These are phyloP conservation scores for Nitzschia sp. DNA, from an alignment of 108 stramenopile species.

Conservation along the genomic window DNA sequence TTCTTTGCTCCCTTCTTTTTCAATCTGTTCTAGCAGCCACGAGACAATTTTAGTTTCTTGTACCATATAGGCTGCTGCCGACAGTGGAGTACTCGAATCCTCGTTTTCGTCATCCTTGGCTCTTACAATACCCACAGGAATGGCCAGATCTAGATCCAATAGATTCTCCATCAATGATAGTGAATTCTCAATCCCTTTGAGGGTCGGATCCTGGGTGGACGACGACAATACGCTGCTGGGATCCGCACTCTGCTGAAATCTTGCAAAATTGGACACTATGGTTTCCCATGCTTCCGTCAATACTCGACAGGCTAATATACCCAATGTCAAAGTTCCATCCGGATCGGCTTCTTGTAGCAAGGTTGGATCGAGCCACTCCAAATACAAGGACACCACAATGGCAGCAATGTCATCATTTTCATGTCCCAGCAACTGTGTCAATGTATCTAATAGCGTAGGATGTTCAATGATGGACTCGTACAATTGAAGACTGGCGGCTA, in stretches of 20 bases:
- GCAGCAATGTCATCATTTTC: conserved; percentile 69
- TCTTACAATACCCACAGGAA: conserved; percentile 9
- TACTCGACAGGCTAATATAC: conserved; percentile 15
- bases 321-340: conserved; percentile 8
- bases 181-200: conserved; percentile 62
- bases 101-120: conserved; percentile 3
- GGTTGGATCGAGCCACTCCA: conserved; percentile 72
- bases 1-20: conserved; percentile 15
- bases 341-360: conserved; percentile 39
- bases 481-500: conserved; percentile 47
- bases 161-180: conserved; percentile 65
- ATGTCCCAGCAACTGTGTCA: conserved; percentile 53
- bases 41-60: conserved; percentile 59
- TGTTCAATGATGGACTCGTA: conserved; percentile 42
- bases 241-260: conserved; percentile 17
- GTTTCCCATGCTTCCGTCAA: conserved; percentile 38
- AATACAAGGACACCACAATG: conserved; percentile 54
- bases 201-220: conserved; percentile 43
- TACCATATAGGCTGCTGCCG: conserved; percentile 53
- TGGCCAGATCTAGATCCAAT: conserved; percentile 61
- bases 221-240: background rate
- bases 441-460: conserved; percentile 29
- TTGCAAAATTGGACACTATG: conserved; percentile 38
- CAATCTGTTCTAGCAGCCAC: conserved; percentile 59
- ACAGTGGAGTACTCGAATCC: conserved; percentile 4